Evolutionary conservation across 1,284 basidiomycete species (phyloP), one percentile per base, ranked within the genome.

Genomic region (Rhodotorula glutinis): DNA sequence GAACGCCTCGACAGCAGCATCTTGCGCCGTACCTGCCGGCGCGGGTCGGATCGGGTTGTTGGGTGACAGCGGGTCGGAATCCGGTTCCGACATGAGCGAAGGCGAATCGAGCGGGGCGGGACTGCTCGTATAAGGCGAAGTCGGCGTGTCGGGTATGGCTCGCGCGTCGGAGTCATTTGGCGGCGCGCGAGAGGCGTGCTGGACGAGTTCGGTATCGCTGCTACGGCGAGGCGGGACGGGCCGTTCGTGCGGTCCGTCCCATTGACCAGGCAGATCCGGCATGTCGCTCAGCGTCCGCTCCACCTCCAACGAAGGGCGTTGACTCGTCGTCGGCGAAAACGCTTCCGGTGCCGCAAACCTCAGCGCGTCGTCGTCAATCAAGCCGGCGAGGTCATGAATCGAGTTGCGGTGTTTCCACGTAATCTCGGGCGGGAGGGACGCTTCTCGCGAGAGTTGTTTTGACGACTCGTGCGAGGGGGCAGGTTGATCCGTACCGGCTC

Each of bases 21-120:
- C 55, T 16, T 57, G 65, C 23, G 49, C 54, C 4, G 63, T 53
- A 33, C 49, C 49, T 5, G 59, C 52, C 52, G 59, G 61, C 14
- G 57, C 43, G 13, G 69, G 65, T 13, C 70, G 65, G 8, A 74
- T 62, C 2, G 75, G 74, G 61, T 76, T 76, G 69, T 76, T 76
- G 0, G 73, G 74, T n/a, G 72, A 73, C 23, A 76, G 62, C 2
- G 68, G 19, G 58, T 76, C 75, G n/a, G 68, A 30, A 41, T 53
- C 63, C 27, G 66, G 60, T 41, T 62, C 52, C 19, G 55, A 43
- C 30, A 58, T 41, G 46, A 43, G 19, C 23, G 41, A 21, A 2
- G 41, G 54, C 9, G 53, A 58, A 25, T 41, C 25, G 52, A 65
- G 13, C 56, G 49, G 49, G 55, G 23, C 44, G 41, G 40, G 21